Conservation (phyloP, 2,329 filamentous ascomycete genomes). For the Scedosporium minutisporum region DNA sequence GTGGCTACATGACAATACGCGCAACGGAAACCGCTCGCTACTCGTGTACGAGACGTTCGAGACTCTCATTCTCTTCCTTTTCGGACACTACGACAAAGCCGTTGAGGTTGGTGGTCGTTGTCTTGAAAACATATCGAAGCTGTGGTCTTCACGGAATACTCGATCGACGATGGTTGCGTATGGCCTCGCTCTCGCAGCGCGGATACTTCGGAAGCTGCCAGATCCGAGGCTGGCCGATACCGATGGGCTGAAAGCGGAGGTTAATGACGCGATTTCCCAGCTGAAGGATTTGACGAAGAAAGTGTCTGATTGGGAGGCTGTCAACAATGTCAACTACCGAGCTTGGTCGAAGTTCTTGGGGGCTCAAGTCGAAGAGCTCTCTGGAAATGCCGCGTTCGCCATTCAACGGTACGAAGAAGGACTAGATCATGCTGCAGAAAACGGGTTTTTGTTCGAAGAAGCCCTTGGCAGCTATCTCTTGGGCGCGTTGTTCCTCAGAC, state of each 20-base stretch:
- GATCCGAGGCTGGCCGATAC: conserved; percentile 27
- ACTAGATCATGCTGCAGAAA: conserved; percentile 60
- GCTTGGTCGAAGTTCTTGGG: conserved; percentile 59
- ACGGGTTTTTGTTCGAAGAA: conserved; percentile 61
- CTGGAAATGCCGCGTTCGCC: conserved; percentile 44
- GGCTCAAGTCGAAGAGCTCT: conserved; percentile 58
- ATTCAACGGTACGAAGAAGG: conserved; percentile 59
- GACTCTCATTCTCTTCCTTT: conserved; percentile 52
- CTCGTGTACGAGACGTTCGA: conserved; percentile 61
- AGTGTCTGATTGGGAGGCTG: conserved; percentile 53
- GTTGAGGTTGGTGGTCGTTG: conserved; percentile 45
- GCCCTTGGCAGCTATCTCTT: conserved; percentile 66
- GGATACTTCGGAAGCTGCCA: conserved; percentile 37
- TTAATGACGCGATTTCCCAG: conserved; percentile 39
- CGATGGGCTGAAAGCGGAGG: conserved; percentile 20
- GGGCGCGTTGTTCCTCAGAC: conserved; percentile 59
- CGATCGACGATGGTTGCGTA: conserved; percentile 50
- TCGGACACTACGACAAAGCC: conserved; percentile 51
- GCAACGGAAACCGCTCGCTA: conserved; percentile 53
- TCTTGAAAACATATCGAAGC: conserved; percentile 33
- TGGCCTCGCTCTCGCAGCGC: conserved; percentile 45
- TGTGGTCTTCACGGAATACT: conserved; percentile 53
- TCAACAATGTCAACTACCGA: conserved; percentile 63
- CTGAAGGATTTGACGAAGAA: conserved; percentile 46
- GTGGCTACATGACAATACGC: conserved; percentile 43